Percentiles rank a stretch among this genome's conserved stretches.
phyloP scores from a whole-genome alignment of 345 rosid genomes.

The Pistacia vera region DNA sequence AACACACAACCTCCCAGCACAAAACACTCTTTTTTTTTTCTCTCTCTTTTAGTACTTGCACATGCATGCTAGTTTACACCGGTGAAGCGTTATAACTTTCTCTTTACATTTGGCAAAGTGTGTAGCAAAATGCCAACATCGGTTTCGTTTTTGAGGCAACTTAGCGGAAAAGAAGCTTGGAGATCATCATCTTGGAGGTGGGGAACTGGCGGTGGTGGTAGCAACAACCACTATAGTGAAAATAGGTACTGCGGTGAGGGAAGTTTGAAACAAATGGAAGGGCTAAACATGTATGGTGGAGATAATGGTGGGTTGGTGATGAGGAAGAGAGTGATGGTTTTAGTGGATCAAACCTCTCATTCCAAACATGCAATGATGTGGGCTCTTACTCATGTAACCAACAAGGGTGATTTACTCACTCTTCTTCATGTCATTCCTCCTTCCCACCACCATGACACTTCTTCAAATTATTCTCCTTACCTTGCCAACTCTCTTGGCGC shows the following conservation, averaged over 20 bases:
- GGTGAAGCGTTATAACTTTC: background rate
- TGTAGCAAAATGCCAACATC: slow-evolving; percentile 37
- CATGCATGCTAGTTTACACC: background rate
- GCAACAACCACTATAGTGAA: slow-evolving; percentile 16
- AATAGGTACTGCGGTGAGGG: slow-evolving; percentile 22
- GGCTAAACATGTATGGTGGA: slow-evolving; percentile 34
- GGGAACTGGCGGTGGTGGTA: slow-evolving; percentile 21
- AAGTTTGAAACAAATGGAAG: slow-evolving; percentile 54
- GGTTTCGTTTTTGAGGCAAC: slow-evolving; percentile 59
- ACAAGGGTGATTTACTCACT: slow-evolving; percentile 82
- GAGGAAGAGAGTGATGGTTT: slow-evolving; percentile 91
- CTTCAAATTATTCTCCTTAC: slow-evolving; percentile 41
- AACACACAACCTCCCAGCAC: slow-evolving; percentile 12
- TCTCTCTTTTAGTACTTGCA: background rate
- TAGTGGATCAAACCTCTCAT: slow-evolving; percentile 74
- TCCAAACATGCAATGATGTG: slow-evolving; percentile 97
- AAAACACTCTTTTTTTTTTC: background rate
- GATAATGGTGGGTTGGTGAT: slow-evolving; percentile 36
- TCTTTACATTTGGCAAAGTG: background rate
- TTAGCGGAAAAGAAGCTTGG: slow-evolving; percentile 61
- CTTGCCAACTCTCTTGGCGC: slow-evolving; percentile 80
- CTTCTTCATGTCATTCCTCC: slow-evolving; percentile 68
- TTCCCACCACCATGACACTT: slow-evolving; percentile 31
- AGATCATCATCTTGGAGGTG: slow-evolving; percentile 63
- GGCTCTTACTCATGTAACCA: slow-evolving; percentile 87